phyloP scores from a whole-genome alignment of 2,329 filamentous ascomycete species.

The Catunica adiposa region DNA sequence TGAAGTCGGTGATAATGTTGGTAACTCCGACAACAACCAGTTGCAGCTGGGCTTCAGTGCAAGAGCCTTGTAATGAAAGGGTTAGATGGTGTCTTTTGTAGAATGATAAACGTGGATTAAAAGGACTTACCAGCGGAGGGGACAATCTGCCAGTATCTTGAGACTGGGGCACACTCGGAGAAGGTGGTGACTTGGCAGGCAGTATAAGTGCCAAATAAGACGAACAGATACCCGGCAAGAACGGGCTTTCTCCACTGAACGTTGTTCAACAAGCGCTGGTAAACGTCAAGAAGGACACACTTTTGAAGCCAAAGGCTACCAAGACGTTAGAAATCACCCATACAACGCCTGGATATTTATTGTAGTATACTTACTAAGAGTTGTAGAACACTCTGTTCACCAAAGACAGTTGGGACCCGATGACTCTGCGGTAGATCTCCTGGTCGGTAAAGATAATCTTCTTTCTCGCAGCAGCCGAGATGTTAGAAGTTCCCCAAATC shows the following conservation, averaged over 20 bases:
- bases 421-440: slow-evolving; percentile 21
- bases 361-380: slow-evolving; percentile 21
- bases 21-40: slow-evolving; percentile 21
- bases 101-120: neutral
- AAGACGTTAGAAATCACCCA: neutral
- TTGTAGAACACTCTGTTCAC: slow-evolving; percentile 22
- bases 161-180: slow-evolving; percentile 28
- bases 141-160: slow-evolving; percentile 39
- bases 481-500: slow-evolving; percentile 24
- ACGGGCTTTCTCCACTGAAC: slow-evolving; percentile 17
- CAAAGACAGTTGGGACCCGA: slow-evolving; percentile 23
- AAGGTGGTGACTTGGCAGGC: slow-evolving; percentile 22
- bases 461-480: slow-evolving; percentile 17
- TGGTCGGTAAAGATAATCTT: slow-evolving; percentile 18
- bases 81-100: neutral
- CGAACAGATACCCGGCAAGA: slow-evolving; percentile 18
- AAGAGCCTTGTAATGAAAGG: slow-evolving; percentile 16
- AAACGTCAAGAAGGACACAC: slow-evolving; percentile 19
- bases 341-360: too few species aligned
- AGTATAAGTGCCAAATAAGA: slow-evolving; percentile 20
- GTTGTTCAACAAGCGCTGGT: slow-evolving; percentile 17
- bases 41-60: slow-evolving; percentile 21
- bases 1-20: slow-evolving; percentile 17
- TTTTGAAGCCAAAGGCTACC: slow-evolving; percentile 20
- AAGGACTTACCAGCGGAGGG: slow-evolving; percentile 23